Conservation (phyloP, 768 basidiomycete genomes). For the Gelatoporia subvermispora region DNA sequence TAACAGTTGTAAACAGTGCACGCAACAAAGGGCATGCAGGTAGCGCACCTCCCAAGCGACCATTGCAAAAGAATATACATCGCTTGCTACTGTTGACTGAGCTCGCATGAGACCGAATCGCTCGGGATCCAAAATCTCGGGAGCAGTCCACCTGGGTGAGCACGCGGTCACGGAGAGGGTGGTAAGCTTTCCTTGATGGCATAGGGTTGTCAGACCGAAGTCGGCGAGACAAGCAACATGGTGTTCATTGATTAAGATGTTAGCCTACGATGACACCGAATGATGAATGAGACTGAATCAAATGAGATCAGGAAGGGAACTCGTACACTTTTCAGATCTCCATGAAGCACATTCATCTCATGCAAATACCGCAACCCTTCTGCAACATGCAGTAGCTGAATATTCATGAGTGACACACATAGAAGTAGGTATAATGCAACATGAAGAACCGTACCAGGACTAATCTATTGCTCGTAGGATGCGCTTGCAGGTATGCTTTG, state of each 20-base stretch:
- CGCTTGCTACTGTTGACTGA: neutral
- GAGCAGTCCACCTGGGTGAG: neutral
- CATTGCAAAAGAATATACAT: slow-evolving; percentile 6
- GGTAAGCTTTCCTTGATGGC: neutral
- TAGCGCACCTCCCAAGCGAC: slow-evolving; percentile 3
- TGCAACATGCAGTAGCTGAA: neutral
- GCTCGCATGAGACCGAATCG: neutral
- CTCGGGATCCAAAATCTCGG: slow-evolving; percentile 6
- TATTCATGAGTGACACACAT: neutral
- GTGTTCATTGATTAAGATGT: slow-evolving; percentile 2
- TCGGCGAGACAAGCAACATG: slow-evolving; percentile 2
- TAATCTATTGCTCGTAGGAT: slow-evolving; percentile 1
- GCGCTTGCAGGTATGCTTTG: neutral
- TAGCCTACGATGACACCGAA: neutral
- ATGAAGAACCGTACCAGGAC: no score
- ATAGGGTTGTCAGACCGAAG: slow-evolving; percentile 3
- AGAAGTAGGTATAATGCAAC: neutral
- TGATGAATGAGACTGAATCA: neutral
- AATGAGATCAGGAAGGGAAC: no score
- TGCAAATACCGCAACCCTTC: slow-evolving; percentile 2
- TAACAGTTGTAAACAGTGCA: neutral
- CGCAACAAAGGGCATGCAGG: neutral
- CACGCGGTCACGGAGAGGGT: neutral
- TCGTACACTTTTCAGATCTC: slow-evolving; percentile 6
- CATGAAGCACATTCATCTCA: neutral